Conservation (phyloP, 768 basidiomycete genomes). For the Cystobasidium tubakii region DNA sequence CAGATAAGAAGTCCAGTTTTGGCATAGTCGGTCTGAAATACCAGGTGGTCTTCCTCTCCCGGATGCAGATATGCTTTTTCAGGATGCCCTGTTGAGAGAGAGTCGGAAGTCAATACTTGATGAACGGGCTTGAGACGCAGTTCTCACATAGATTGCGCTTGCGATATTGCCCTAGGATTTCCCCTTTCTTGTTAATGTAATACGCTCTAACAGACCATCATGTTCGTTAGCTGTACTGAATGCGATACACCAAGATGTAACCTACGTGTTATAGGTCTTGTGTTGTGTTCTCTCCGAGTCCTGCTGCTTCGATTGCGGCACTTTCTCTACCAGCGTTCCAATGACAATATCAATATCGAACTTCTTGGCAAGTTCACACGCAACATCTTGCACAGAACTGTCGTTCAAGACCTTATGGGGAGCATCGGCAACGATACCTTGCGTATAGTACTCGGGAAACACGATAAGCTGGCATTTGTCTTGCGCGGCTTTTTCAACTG, state of each 20-base stretch:
- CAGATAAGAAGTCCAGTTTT: conserved; percentile 42
- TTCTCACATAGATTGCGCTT: conserved; percentile 33
- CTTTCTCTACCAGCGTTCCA: conserved; percentile 45
- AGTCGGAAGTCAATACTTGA: neutral
- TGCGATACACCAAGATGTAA: neutral
- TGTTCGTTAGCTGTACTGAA: neutral
- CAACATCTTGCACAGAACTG: neutral
- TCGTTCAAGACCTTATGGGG: conserved; percentile 30
- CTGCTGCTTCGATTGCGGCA: conserved; percentile 27
- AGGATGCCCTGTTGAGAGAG: conserved; percentile 26
- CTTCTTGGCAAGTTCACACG: conserved; percentile 37
- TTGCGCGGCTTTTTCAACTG: neutral
- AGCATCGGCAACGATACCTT: conserved; percentile 26
- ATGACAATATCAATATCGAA: conserved; percentile 42
- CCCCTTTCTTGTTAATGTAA: conserved; percentile 40
- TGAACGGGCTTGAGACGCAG: too few relatives aligned
- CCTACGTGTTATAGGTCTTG: conserved; percentile 39
- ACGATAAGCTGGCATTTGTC: conserved; percentile 15
- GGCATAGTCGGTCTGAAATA: conserved; percentile 43
- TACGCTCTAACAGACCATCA: conserved; percentile 22
- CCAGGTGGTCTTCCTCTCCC: conserved; percentile 40
- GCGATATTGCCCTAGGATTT: conserved; percentile 38
- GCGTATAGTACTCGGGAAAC: conserved; percentile 26
- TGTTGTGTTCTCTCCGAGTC: conserved; percentile 17
- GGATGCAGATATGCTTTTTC: conserved; percentile 43